Evolutionary conservation across 2,329 filamentous ascomycete genomes (phyloP), one percentile per base, ranked within the genome.

Genomic region (Aureobasidium sp.): DNA sequence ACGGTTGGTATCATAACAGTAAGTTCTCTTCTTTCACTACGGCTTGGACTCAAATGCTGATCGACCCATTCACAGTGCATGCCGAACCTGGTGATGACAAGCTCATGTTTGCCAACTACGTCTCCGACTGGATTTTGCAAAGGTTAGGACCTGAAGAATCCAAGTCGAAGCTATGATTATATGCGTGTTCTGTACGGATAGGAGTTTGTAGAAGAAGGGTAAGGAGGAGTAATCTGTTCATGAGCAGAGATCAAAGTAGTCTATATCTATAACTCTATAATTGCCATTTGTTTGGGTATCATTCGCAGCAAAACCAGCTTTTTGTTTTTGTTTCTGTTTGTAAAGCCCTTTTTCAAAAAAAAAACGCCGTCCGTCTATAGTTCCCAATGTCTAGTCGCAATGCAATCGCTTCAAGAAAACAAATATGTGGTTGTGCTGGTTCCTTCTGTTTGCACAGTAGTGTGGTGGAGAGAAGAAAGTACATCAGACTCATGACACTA

Each of bases 1-100:
- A 89, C 34, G 92, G 89, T 10, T 89, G 83, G 71, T 91, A 85
- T 72, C 92, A 97, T 76, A 87, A 89, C 76, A 73, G 78, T 80
- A 67, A 73, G 78, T 74, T 5, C 20, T 15, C 12, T 7, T 20
- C 34, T 17, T 7, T 26, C 2, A 2, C n/a, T 12, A n/a, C 7
- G 39, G 4, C 5, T 12, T 20, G 10, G 10, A 13, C 8, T 24
- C 5, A n/a, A 10, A 26, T 44, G 50, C 59, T 66, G 37, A 66
- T 44, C 7, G 9, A 41, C 15, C 3, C 10, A 1, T 24, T 6
- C 1, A 59, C 37, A 68, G 66, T 76, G 60, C 73, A 76, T 61
- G 66, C 66, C 32, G 74, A 76, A 66, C 71, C 69, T 5, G 71
- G 71, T 13, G 67, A 73, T 39, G 72, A 74, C 53, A 73, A 73